phyloP scores from a whole-genome alignment of 176 grass and related monocot genomes.

The Coix lacrymajobi region DNA sequence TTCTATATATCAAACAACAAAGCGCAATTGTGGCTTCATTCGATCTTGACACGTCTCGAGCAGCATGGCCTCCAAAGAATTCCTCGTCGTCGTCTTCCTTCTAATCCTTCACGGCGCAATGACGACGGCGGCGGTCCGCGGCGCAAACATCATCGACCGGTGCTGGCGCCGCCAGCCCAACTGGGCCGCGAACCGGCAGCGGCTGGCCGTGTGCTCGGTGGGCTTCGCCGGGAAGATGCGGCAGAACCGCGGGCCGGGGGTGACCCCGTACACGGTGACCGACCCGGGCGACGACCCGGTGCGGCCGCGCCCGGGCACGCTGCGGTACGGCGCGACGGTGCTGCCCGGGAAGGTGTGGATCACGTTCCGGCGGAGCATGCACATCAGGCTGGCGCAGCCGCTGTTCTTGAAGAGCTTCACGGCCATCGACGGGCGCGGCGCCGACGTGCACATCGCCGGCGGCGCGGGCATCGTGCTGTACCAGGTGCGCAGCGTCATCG shows the following conservation, averaged over 20 bases:
- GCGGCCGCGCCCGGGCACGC: slow-evolving; percentile 47
- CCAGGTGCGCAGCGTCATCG: slow-evolving; percentile 51
- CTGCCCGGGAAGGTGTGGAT: slow-evolving; percentile 78
- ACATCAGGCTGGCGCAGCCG: slow-evolving; percentile 60
- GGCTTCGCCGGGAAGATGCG: slow-evolving; percentile 78
- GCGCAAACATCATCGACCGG: slow-evolving; percentile 54
- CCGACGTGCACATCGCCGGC: slow-evolving; percentile 58
- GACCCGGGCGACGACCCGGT: slow-evolving; percentile 66
- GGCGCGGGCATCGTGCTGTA: slow-evolving; percentile 69
- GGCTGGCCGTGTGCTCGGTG: slow-evolving; percentile 60
- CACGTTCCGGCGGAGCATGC: slow-evolving; percentile 59
- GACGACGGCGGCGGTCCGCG: not conserved
- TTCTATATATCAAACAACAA: not conserved
- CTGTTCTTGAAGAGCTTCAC: slow-evolving; percentile 81
- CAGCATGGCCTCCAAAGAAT: not conserved
- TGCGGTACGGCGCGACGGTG: slow-evolving; percentile 72
- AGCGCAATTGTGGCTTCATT: not conserved
- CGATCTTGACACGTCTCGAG: not conserved
- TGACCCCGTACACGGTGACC: slow-evolving; percentile 53
- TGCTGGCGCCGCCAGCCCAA: slow-evolving; percentile 60
- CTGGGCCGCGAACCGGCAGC: slow-evolving; percentile 58
- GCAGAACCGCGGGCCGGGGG: slow-evolving; percentile 39
- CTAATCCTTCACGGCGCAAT: not conserved
- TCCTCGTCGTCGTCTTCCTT: not conserved
- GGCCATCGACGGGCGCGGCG: slow-evolving; percentile 75